Conservation (phyloP, 1,139 yeast genomes). For the Yamadazyma pseudoaaseri region DNA sequence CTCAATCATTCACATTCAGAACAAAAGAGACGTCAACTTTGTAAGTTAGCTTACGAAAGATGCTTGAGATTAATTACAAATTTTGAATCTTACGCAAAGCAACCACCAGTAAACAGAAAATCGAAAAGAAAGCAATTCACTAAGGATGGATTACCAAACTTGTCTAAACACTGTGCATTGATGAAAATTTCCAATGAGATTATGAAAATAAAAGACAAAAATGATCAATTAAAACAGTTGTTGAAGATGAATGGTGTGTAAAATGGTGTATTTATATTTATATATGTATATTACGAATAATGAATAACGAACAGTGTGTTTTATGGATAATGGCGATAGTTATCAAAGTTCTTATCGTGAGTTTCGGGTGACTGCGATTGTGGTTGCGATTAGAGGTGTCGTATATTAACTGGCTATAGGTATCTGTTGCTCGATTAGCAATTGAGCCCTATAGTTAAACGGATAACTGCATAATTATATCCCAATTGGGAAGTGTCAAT, state of each 20-base stretch:
- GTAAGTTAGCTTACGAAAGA: slow-evolving; percentile 62
- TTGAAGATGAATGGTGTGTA: slow-evolving; percentile 3
- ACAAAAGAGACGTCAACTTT: slow-evolving; percentile 69
- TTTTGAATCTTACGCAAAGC: slow-evolving; percentile 39
- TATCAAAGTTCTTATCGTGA: too few species aligned
- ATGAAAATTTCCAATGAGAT: slow-evolving; percentile 44
- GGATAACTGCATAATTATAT: too few species aligned
- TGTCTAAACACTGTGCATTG: slow-evolving; percentile 47
- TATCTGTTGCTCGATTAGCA: too few species aligned
- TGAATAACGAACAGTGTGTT: background rate
- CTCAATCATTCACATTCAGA: slow-evolving; percentile 73
- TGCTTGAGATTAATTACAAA: slow-evolving; percentile 43
- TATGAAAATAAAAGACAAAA: slow-evolving; percentile 31
- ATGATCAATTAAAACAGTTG: slow-evolving; percentile 27
- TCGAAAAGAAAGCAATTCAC: slow-evolving; percentile 42
- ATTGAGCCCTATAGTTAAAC: too few species aligned
- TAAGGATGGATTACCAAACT: slow-evolving; percentile 49
- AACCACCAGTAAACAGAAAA: slow-evolving; percentile 29
- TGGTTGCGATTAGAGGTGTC: too few species aligned
- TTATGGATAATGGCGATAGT: too few species aligned
- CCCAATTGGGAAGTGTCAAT: too few species aligned
- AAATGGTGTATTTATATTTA: slow-evolving; percentile 1
- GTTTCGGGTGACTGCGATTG: too few species aligned
- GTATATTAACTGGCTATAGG: too few species aligned
- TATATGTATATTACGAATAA: slow-evolving; percentile 3